Conservation (phyloP, 495 filamentous ascomycete genomes). For the Amniculicola lignicola region DNA sequence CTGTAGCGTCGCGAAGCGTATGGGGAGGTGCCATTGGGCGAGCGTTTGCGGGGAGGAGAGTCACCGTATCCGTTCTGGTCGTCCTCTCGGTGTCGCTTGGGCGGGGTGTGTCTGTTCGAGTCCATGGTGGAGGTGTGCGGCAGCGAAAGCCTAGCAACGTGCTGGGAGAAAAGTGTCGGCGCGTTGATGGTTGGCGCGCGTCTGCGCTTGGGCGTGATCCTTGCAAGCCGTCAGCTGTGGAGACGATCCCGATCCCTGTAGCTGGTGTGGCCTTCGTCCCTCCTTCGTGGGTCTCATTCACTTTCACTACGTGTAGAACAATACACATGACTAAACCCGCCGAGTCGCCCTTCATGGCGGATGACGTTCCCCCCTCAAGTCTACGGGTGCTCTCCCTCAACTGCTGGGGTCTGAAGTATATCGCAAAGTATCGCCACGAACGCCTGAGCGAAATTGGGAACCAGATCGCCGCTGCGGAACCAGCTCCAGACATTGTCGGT, state of each 20-base stretch:
- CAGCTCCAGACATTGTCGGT: constrained; percentile 79
- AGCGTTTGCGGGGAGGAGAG: constrained; percentile 20
- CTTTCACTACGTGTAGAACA: neutral
- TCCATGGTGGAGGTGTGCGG: constrained; percentile 7
- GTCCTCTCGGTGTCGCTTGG: constrained; percentile 21
- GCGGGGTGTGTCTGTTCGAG: constrained; percentile 4
- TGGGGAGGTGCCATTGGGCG: constrained; percentile 15
- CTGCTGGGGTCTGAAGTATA: constrained; percentile 92
- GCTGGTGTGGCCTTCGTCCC: no score
- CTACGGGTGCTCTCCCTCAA: constrained; percentile 82
- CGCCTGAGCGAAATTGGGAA: constrained; percentile 78
- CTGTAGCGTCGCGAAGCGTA: constrained; percentile 27
- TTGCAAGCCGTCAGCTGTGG: no score
- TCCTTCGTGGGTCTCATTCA: no score
- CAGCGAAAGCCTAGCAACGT: no score
- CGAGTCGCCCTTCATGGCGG: constrained; percentile 19
- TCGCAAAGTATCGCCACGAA: constrained; percentile 73
- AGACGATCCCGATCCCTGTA: no score
- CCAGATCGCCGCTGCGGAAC: constrained; percentile 47
- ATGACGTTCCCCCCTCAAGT: constrained; percentile 15
- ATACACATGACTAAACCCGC: constrained; percentile 4
- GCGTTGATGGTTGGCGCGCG: neutral
- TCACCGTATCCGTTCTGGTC: constrained; percentile 11
- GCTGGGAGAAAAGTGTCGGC: neutral
- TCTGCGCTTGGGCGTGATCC: no score